Evolutionary conservation across 345 rosid genomes (phyloP).

Genomic region (Corchorus olitorius): DNA sequence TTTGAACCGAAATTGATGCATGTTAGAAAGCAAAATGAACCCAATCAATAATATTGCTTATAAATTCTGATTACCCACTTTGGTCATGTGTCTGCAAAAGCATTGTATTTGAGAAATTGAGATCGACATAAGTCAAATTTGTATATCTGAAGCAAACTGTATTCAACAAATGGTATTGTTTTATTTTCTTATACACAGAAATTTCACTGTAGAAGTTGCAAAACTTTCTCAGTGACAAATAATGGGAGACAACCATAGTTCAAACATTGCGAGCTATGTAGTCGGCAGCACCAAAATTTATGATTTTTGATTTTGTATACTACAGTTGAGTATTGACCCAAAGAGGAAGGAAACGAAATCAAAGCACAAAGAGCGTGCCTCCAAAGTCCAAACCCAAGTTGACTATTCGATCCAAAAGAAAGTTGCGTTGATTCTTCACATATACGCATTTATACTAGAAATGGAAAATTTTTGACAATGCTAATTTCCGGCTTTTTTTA

Average conservation of each 20-base stretch:
- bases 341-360: neutral
- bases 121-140: neutral
- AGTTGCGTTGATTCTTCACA: neutral
- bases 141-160: conserved; percentile 5
- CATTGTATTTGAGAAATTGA: no score
- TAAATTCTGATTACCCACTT: no score
- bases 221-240: conserved; percentile 2
- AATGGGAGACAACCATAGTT: conserved; percentile 8
- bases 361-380: conserved; percentile 11
- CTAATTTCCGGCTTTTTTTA: conserved; percentile 60
- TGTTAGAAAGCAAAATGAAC: no score
- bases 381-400: conserved; percentile 2
- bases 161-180: conserved; percentile 2
- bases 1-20: no score
- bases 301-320: conserved; percentile 14
- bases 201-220: neutral
- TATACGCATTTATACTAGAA: neutral
- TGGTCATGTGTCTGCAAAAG: neutral
- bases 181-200: neutral
- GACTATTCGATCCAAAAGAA: conserved; percentile 16
- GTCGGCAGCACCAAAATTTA: neutral
- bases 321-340: neutral
- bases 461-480: neutral
- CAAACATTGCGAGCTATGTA: neutral
- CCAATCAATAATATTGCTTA: no score